phyloP scores from a whole-genome alignment of 768 basidiomycete genomes.

The Amyloporia xantha region DNA sequence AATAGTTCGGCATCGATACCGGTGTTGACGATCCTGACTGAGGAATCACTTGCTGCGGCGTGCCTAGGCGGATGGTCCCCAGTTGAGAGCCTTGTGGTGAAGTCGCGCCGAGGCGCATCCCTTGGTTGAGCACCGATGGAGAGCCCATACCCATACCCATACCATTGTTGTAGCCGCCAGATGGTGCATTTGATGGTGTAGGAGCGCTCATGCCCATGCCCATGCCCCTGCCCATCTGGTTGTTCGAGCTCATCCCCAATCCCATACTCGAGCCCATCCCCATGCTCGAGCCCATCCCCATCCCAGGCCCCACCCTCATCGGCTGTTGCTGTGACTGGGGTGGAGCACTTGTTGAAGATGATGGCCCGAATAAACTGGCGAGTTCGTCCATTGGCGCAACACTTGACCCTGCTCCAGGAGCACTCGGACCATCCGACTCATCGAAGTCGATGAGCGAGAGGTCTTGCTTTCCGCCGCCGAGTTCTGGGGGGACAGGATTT shows the following conservation, averaged over 20 bases:
- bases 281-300: constrained; percentile 11
- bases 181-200: neutral
- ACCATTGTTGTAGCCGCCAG: neutral
- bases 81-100: constrained; percentile 10
- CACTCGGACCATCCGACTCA: constrained; percentile 30
- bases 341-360: neutral
- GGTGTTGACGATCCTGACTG: constrained; percentile 8
- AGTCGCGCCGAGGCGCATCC: neutral
- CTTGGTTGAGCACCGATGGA: constrained; percentile 5
- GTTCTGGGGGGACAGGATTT: constrained; percentile 62
- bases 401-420: constrained; percentile 13
- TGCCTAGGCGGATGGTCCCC: constrained; percentile 24
- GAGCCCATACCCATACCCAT: constrained; percentile 5
- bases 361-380: constrained; percentile 48
- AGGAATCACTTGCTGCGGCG: constrained; percentile 22
- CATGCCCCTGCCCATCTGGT: neutral
- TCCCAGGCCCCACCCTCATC: constrained; percentile 4
- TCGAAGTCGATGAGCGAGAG: constrained; percentile 77
- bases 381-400: constrained; percentile 46
- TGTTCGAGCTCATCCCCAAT: constrained; percentile 2
- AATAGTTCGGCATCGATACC: constrained; percentile 17
- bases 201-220: constrained; percentile 1
- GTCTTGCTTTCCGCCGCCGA: constrained; percentile 29
- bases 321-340: constrained; percentile 4
- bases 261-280: neutral